Base-by-base conservation (phyloP, 2,329 filamentous ascomycete genomes). In the Kalaharituber pfeilii region DNA sequence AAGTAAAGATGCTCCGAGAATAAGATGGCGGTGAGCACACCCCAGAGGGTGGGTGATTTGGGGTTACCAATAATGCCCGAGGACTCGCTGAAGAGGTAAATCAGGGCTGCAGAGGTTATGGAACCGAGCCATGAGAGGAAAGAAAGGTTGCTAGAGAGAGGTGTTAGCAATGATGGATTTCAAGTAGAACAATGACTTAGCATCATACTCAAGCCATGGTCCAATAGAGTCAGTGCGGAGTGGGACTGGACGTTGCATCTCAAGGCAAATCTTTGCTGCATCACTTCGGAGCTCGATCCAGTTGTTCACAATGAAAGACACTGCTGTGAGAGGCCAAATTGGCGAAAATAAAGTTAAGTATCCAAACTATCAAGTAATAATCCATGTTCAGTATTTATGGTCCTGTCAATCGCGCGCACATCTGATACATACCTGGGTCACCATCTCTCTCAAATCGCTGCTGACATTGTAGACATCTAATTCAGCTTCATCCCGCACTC, bases 111-210 rank as follows among this genome's bases (percentile, higher is more conserved):
- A 53, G 84, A 87, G 4, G 87, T 93, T 56, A 96, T 72, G 61
- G 83, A 91, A 39, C 91, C 91, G 24, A 95, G 73, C 91, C 91
- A 96, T 2, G 86, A 83, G n/a, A 96, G 72, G 66, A 96, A 93
- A 15, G 81, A 82, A 2, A 98, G 73, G 1, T 84, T 81, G 60
- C 51, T 59, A 50, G 9, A 9, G 9, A 9, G 9, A 36, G n/a
- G n/a, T 7, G 45, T 55, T 33, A 58, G 54, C 22, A 13, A 7
- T 36, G 25, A 18, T 49, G 4, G 15, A 3, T 33, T 4, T 29
- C 28, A 22, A 51, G 3, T 9, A 26, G 29, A 18, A 25, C 5
- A 27, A 7, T 20, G 25, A 9, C 2, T 20, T 11, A 15, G 53
- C 22, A 36, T 11, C 53, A 42, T 53, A 60, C 55, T 87, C 78